phyloP scores from a whole-genome alignment of 495 filamentous ascomycete genomes.

The Penicillium paxilli region DNA sequence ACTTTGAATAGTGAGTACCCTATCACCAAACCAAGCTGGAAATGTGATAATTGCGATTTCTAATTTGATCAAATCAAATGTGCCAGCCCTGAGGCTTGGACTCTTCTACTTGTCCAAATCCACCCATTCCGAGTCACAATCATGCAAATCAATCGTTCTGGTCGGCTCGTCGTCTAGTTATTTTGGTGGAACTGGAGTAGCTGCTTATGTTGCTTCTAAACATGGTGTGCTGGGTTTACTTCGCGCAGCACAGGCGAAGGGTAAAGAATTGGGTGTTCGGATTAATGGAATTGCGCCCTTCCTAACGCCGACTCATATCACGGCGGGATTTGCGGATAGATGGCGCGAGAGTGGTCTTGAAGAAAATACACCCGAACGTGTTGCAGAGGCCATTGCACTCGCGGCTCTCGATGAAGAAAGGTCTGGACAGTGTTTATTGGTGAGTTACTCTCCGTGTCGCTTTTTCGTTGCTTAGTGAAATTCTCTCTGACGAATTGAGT shows the following conservation, averaged over 20 bases:
- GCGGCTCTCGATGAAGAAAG: slow-evolving; percentile 12
- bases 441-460: slow-evolving; percentile 1
- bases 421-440: slow-evolving; percentile 21
- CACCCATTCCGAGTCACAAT: background rate
- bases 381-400: slow-evolving; percentile 23
- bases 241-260: slow-evolving; percentile 23
- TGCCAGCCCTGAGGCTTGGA: slow-evolving; percentile 17
- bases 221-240: slow-evolving; percentile 32
- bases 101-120: slow-evolving; percentile 17
- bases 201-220: slow-evolving; percentile 33
- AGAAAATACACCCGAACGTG: slow-evolving; percentile 23
- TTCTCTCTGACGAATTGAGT: background rate
- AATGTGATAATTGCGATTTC: background rate
- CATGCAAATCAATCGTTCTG: slow-evolving; percentile 24
- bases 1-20: slow-evolving; percentile 31
- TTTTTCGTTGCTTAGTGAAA: background rate
- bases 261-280: slow-evolving; percentile 15
- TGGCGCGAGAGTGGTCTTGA: slow-evolving; percentile 25
- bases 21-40: background rate
- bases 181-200: slow-evolving; percentile 31
- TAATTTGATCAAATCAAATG: no score
- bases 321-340: slow-evolving; percentile 15
- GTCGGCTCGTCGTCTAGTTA: slow-evolving; percentile 30
- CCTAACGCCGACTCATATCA: slow-evolving; percentile 29
- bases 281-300: slow-evolving; percentile 33